Evolutionary conservation across 2,329 filamentous ascomycete genomes (phyloP).

Genomic region (Botrytis fragariae): DNA sequence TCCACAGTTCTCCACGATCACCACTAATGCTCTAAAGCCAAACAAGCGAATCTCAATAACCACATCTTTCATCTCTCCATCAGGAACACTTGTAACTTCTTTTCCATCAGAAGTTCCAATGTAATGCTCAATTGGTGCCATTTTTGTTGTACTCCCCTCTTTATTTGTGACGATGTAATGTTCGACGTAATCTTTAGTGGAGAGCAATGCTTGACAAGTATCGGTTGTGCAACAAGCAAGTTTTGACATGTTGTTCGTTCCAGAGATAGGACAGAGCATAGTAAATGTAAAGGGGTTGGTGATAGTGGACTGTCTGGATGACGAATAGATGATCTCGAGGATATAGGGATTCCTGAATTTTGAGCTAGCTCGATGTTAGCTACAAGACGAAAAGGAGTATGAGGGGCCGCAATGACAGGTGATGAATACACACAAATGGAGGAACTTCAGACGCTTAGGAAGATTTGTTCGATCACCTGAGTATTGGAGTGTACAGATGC

Average conservation of each 20-base stretch:
- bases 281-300: not conserved
- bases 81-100: not conserved
- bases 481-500: not conserved
- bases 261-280: not conserved
- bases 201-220: not conserved
- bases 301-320: not conserved
- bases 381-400: not conserved
- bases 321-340: not conserved
- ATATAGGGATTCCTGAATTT: not conserved
- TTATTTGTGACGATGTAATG: not conserved
- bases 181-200: not conserved
- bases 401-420: not conserved
- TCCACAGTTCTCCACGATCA: not conserved
- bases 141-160: accelerated
- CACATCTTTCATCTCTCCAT: not conserved
- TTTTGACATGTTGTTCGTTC: accelerated
- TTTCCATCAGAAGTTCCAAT: not conserved
- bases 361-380: not conserved
- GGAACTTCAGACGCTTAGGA: not conserved
- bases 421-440: not conserved
- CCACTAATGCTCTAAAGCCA: not conserved
- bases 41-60: not conserved
- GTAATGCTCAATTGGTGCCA: not conserved
- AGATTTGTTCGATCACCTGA: not conserved
- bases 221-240: accelerated